Percentiles rank a stretch among this genome's conserved stretches.
These are phyloP conservation scores for Jaltomata sinuosa DNA, from an alignment of 257 asterid genomes.

Conservation along the genomic window DNA sequence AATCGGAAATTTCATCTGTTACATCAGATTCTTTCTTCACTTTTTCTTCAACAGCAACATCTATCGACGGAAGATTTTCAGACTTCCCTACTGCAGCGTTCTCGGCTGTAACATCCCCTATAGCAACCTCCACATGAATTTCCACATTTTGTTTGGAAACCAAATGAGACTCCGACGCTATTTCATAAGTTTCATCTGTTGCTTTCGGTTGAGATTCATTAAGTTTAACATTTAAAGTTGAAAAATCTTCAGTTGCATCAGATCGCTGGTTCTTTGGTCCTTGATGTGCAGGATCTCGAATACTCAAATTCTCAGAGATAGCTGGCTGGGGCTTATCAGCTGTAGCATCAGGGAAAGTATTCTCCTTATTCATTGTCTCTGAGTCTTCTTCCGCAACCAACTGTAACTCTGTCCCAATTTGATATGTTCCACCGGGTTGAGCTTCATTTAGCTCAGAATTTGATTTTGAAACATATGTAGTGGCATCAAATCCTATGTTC, in stretches of 20 bases:
- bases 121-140: background rate
- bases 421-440: background rate
- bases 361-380: background rate
- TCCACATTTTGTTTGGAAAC: background rate
- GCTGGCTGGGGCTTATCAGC: background rate
- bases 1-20: background rate
- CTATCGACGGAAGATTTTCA: background rate
- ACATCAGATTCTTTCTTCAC: background rate
- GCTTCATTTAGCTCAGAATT: constrained; percentile 7
- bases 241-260: background rate
- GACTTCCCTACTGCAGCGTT: background rate
- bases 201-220: background rate
- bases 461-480: background rate
- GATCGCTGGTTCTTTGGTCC: background rate
- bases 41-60: background rate
- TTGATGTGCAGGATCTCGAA: background rate
- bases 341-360: background rate
- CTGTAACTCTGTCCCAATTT: background rate
- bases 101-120: background rate
- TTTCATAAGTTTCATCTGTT: background rate
- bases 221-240: background rate
- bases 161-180: background rate
- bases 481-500: background rate
- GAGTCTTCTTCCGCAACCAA: background rate
- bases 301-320: background rate